Percentiles rank a stretch among this genome's conserved stretches.
These are phyloP conservation scores for Paecilomyces variotii DNA, from an alignment of 2,329 filamentous ascomycete genomes.

Conservation along the genomic window DNA sequence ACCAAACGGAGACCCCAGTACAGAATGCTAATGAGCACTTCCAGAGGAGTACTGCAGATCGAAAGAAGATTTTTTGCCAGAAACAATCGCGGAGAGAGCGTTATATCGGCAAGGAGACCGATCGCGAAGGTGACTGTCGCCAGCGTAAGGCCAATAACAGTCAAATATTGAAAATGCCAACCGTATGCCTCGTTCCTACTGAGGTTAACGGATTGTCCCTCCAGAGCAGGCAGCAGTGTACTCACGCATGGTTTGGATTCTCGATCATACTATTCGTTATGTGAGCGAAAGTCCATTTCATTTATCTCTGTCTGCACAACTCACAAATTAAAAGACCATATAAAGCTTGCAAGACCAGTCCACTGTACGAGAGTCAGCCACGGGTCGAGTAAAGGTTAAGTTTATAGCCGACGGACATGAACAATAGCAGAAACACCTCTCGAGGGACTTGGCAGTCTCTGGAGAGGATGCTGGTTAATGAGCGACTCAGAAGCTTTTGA, in stretches of 20 bases:
- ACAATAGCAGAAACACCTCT: constrained; percentile 34
- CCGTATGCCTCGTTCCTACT: constrained; percentile 51
- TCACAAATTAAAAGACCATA: constrained; percentile 39
- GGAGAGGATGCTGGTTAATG: constrained; percentile 33
- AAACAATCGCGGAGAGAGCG: constrained; percentile 45
- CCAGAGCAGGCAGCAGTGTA: neutral
- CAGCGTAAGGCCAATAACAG: constrained; percentile 52
- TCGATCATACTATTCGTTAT: constrained; percentile 28
- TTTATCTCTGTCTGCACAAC: constrained; percentile 7
- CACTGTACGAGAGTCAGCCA: constrained; percentile 21
- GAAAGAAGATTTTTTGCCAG: constrained; percentile 50
- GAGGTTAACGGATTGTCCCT: neutral
- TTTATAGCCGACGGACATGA: constrained; percentile 26
- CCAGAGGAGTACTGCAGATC: constrained; percentile 51
- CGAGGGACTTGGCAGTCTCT: constrained; percentile 36
- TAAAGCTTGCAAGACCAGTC: constrained; percentile 34
- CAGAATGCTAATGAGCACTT: constrained; percentile 51
- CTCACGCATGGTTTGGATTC: constrained; percentile 36
- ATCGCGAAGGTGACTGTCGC: constrained; percentile 47
- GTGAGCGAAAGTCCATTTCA: neutral
- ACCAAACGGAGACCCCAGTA: constrained; percentile 53
- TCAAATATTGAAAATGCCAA: constrained; percentile 59
- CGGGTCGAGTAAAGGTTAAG: constrained; percentile 1
- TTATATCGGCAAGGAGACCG: constrained; percentile 50
- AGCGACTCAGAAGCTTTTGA: constrained; percentile 11